Evolutionary conservation across 345 rosid genomes (phyloP).

Genomic region (Syzygium jambos): DNA sequence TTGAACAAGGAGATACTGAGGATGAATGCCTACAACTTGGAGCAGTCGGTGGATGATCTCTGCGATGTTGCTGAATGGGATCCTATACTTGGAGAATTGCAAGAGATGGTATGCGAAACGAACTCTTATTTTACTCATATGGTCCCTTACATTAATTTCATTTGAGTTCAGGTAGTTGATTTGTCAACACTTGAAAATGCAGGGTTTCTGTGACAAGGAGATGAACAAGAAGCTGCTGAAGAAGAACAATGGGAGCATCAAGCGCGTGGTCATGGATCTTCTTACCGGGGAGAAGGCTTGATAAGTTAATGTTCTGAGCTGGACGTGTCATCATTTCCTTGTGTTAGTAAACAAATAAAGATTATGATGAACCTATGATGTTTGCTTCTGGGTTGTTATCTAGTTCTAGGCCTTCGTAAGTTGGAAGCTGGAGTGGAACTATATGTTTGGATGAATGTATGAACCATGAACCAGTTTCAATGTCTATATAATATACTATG

Average conservation of each 20-base stretch:
- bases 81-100: constrained; percentile 74
- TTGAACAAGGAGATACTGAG: constrained; percentile 81
- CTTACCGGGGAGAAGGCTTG: constrained; percentile 58
- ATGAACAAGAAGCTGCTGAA: constrained; percentile 75
- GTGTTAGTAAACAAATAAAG: neutral
- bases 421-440: neutral
- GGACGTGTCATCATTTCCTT: neutral
- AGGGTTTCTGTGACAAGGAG: constrained; percentile 79
- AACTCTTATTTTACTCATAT: neutral
- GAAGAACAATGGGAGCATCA: constrained; percentile 97
- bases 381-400: neutral
- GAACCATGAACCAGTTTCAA: neutral
- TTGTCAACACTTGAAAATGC: constrained; percentile 5
- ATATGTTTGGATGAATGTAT: neutral
- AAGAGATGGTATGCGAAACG: constrained; percentile 59
- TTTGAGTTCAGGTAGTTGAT: neutral
- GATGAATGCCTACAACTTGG: constrained; percentile 64
- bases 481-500: neutral
- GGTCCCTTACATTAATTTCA: neutral
- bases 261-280: constrained; percentile 84
- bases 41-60: constrained; percentile 68
- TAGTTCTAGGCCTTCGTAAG: neutral
- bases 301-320: neutral
- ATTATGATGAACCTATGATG: neutral
- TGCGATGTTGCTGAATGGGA: constrained; percentile 85